Evolutionary conservation across 345 rosid species (phyloP), one percentile per base, ranked within the genome.

Genomic region (Salix arbutifolia): DNA sequence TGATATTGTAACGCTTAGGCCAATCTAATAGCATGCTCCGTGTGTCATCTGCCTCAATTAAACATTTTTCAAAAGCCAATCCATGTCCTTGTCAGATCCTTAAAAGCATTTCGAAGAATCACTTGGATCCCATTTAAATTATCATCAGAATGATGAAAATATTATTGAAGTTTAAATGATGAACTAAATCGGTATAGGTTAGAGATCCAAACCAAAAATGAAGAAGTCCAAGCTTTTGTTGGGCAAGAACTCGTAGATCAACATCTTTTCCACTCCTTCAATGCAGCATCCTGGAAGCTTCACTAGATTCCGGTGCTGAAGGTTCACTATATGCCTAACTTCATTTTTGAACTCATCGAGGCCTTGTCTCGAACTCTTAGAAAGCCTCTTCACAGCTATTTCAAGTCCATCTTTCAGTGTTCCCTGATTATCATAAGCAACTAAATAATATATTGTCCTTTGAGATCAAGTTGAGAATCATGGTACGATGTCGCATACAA

Each of bases 21-120:
- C 85, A 88, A 16, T 65, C 73, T 21, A 83, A 50, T 13, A 69
- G 6, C 53, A 5, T 17, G 14, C 79, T 75, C 71, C 71, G 58
- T 21, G 40, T 26, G 76, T 56, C 18, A 78, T 84, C 87, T 87
- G 82, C 74, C 44, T 42, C 19, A 67, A 61, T 37, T 21, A 26
- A 8, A 65, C 11, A 25, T 28, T 28, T 35, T 48, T 14, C 6
- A 19, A 9, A 19, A 21, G 48, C 38, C 40, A 53, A 61, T 73
- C 33, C 6, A 40, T 73, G 25, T 8, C 8, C 60, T 53, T 8
- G 1, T 53, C 60, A 21, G 60, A 19, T 21, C 21, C 60, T 7
- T 19, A 1, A 53, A 52, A 30, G n/a, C n/a, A 53, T 53, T 2
- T 19, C 9, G 0, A 21, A 21, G 21, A 16, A 3, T 3, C 21